phyloP scores from a whole-genome alignment of 2,329 filamentous ascomycete species.

The Penicillium sclerotiorum region DNA sequence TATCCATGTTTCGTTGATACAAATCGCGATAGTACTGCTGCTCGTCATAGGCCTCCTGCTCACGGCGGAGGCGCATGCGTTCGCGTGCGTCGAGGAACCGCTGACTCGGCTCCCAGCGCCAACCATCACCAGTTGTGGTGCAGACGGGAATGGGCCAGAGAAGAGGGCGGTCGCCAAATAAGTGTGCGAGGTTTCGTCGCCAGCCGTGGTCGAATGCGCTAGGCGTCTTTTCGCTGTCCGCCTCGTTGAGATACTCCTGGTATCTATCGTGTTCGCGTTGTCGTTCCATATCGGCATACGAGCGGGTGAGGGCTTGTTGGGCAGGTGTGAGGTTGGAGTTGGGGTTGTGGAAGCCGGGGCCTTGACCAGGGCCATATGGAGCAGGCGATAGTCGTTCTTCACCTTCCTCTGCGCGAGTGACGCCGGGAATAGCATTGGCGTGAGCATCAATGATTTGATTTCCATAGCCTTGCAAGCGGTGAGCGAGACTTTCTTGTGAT shows the following conservation, averaged over 20 bases:
- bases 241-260: slow-evolving; percentile 81
- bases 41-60: slow-evolving; percentile 33
- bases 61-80: slow-evolving; percentile 31
- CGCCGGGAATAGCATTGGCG: slow-evolving; percentile 76
- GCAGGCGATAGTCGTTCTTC: slow-evolving; percentile 57
- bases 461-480: slow-evolving; percentile 61
- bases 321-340: slow-evolving; percentile 47
- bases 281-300: slow-evolving; percentile 61
- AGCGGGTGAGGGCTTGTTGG: slow-evolving; percentile 47
- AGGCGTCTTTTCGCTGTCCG: slow-evolving; percentile 83
- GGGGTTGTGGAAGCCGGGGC: slow-evolving; percentile 1
- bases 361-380: slow-evolving; percentile 23
- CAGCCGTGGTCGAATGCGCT: slow-evolving; percentile 92
- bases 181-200: slow-evolving; percentile 74
- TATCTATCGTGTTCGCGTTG: slow-evolving; percentile 69
- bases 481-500: slow-evolving; percentile 39
- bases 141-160: slow-evolving; percentile 80
- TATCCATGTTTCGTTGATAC: slow-evolving; percentile 39
- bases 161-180: slow-evolving; percentile 73
- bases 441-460: slow-evolving; percentile 81
- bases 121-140: slow-evolving; percentile 89
- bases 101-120: slow-evolving; percentile 85
- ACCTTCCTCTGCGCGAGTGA: slow-evolving; percentile 80
- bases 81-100: slow-evolving; percentile 70
- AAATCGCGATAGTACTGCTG: slow-evolving; percentile 39